Conservation (phyloP, 441 rosid species). For the Pelargonium australe region DNA sequence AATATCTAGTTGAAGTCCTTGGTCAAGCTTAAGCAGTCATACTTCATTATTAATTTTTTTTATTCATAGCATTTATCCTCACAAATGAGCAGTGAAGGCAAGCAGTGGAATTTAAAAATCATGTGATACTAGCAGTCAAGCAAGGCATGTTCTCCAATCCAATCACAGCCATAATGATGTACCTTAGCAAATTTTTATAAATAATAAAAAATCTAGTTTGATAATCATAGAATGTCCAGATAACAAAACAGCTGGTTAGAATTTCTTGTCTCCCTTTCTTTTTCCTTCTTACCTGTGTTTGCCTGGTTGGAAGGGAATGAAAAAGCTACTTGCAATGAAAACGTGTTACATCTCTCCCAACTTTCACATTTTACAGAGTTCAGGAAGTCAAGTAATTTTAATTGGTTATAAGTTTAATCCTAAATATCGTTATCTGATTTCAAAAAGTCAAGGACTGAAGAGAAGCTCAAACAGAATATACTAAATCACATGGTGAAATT, state of each 20-base stretch:
- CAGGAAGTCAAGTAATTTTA: neutral
- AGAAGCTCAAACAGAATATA: neutral
- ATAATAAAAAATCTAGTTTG: neutral
- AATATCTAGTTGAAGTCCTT: slow-evolving; percentile 9
- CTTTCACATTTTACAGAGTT: neutral
- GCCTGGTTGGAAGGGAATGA: neutral
- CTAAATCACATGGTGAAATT: neutral
- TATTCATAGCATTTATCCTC: neutral
- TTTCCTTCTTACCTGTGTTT: neutral
- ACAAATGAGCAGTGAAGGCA: neutral
- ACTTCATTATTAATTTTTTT: neutral
- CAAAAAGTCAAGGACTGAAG: neutral
- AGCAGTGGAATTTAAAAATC: neutral
- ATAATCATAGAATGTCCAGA: neutral
- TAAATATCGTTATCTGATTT: neutral
- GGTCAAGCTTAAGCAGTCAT: slow-evolving; percentile 3
- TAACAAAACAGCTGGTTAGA: neutral
- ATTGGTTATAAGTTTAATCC: neutral
- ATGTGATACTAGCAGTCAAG: neutral
- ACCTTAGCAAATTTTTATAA: neutral
- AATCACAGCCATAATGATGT: slow-evolving; percentile 3
- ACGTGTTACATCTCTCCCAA: neutral
- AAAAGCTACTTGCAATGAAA: neutral
- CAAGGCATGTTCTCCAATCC: neutral
- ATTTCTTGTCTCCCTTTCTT: neutral